Percentiles rank a stretch among this genome's conserved stretches.
phyloP scores from a whole-genome alignment of 495 filamentous ascomycete species.

The Margaritispora aquatica region DNA sequence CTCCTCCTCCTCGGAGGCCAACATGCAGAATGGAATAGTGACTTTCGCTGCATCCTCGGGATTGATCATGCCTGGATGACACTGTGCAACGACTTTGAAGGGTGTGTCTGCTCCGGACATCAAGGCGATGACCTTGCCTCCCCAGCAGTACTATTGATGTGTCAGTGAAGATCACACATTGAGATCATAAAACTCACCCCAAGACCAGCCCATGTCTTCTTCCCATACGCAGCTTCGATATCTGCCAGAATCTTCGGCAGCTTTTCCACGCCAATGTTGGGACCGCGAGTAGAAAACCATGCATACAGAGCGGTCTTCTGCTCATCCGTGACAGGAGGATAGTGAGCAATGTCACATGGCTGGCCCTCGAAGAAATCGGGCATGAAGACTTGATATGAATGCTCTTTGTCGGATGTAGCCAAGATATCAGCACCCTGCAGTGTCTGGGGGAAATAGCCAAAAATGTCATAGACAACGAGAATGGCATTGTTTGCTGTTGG shows the following conservation, averaged over 20 bases:
- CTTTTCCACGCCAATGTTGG: conserved; percentile 53
- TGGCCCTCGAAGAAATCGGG: conserved; percentile 63
- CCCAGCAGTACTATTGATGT: conserved; percentile 60
- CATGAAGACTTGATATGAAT: conserved; percentile 58
- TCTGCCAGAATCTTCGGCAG: conserved; percentile 58
- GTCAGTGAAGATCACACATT: neutral
- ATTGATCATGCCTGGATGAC: conserved; percentile 87
- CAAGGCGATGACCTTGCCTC: conserved; percentile 61
- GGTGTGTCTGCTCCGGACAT: conserved; percentile 50
- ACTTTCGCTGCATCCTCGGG: conserved; percentile 62
- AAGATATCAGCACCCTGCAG: conserved; percentile 66
- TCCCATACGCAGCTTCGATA: conserved; percentile 45
- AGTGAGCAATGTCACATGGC: conserved; percentile 48
- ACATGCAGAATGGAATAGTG: conserved; percentile 54
- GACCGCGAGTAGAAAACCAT: conserved; percentile 67
- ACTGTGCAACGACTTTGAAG: conserved; percentile 63
- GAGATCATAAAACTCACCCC: conserved; percentile 39
- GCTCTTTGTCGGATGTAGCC: conserved; percentile 43
- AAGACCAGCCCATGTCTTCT: conserved; percentile 70
- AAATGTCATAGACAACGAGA: conserved; percentile 63
- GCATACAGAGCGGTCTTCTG: conserved; percentile 65
- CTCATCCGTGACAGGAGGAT: conserved; percentile 73
- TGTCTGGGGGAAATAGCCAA: conserved; percentile 59
- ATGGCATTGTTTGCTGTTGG: conserved; percentile 49
- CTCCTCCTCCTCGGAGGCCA: conserved; percentile 63